Base-by-base conservation (phyloP, 371 early-diverging fungal genomes). In the Gilbertella persicaria region DNA sequence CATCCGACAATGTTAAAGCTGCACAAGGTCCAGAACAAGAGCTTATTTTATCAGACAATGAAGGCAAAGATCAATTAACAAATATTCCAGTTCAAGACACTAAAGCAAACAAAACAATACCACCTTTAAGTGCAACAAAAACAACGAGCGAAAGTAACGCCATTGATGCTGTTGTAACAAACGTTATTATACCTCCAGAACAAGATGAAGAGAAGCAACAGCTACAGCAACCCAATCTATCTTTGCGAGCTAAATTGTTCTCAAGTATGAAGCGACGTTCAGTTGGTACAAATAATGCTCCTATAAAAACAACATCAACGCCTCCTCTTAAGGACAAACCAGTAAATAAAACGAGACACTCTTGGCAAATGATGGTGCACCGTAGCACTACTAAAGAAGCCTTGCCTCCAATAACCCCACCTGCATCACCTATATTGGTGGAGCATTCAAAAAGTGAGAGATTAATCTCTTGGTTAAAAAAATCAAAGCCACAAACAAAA, bases 381-480 rank as follows among this genome's bases (percentile, higher is more conserved):
- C 24, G 42, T 5, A 28, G 41, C n/a, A 17, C 30, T 12, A 30
- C 51, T 2, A 50, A 45, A 12, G 46, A 54, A 21, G 33, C 10
- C 16, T 28, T 44, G 5, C 28, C 45, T 4, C 20, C n/a, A 6
- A 33, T 33, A 20, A 35, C 54, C 3, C 55, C 61, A 24, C n/a
- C 37, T 36, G 2, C 44, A 36, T 25, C 53, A 3, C 53, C 53
- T 13, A 9, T 45, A 13, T 23, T 38, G 19, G 28, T 38, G 1
- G 54, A 55, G n/a, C 51, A 45, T 7, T 50, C 60, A 4, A 61
- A 61, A 24, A 61, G 62, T 17, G 44, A 50, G 12, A 17, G 56
- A 3, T 37, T 55, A 9, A 33, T 61, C 0, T 46, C 62, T 5
- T 61, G 62, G 62, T 4, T 61, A 2, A 61, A 61, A n/a, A 50